These are phyloP conservation scores for Populus nigra DNA, from an alignment of 345 rosid genomes.

Conservation along the genomic window DNA sequence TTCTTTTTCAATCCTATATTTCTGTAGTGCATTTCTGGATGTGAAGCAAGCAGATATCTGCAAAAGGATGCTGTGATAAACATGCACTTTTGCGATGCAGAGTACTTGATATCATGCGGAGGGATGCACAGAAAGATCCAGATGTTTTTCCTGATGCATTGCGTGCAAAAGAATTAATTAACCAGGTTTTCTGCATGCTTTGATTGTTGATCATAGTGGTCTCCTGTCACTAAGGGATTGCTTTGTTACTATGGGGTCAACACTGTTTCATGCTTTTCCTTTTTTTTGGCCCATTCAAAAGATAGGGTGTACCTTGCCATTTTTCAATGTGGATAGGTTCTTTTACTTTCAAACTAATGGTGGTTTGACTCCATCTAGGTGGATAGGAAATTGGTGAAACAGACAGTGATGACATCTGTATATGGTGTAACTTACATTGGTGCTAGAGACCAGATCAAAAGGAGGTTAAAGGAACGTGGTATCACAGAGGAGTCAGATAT, in stretches of 20 bases:
- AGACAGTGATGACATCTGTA: slow-evolving; percentile 99
- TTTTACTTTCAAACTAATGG: slow-evolving; percentile 2
- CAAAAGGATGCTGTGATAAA: neutral
- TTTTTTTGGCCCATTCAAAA: neutral
- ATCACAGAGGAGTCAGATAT: slow-evolving; percentile 49
- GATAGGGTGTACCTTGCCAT: neutral
- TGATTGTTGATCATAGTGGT: neutral
- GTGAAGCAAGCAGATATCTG: slow-evolving; percentile 2
- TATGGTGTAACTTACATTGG: slow-evolving; percentile 96
- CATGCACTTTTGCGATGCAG: slow-evolving; percentile 42
- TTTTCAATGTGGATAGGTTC: neutral
- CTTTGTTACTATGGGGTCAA: neutral
- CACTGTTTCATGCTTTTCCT: neutral
- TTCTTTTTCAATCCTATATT: neutral
- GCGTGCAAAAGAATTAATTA: slow-evolving; percentile 56
- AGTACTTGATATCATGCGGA: slow-evolving; percentile 71
- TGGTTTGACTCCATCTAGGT: slow-evolving; percentile 53
- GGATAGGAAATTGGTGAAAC: slow-evolving; percentile 97
- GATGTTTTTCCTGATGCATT: slow-evolving; percentile 61
- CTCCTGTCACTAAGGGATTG: neutral
- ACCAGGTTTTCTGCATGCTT: slow-evolving; percentile 53
- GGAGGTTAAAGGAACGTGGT: slow-evolving; percentile 90
- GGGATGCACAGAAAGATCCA: slow-evolving; percentile 83
- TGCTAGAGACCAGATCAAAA: slow-evolving; percentile 92
- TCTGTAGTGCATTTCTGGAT: slow-evolving; percentile 8